Evolutionary conservation across 2,329 filamentous ascomycete species (phyloP).

Genomic region (Penicillium expansum): DNA sequence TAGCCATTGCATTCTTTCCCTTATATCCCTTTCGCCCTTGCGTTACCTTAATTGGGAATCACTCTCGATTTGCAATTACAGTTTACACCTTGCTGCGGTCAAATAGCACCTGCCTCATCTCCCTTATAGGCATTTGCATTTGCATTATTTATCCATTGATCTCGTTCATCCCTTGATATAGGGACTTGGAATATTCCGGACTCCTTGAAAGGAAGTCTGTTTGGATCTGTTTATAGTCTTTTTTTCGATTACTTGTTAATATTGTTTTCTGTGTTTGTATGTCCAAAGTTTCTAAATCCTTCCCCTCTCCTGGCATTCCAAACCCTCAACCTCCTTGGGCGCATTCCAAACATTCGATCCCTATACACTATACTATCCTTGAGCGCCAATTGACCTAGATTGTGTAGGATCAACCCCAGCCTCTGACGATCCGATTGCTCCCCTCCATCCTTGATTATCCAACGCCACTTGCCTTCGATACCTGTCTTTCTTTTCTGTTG

Average conservation of each 20-base stretch:
- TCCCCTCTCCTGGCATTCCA: constrained; percentile 32
- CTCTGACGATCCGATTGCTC: constrained; percentile 18
- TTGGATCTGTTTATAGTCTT: constrained; percentile 26
- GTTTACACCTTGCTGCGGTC: constrained; percentile 23
- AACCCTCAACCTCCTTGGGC: constrained; percentile 14
- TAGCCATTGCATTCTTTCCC: constrained; percentile 14
- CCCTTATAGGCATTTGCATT: constrained; percentile 16
- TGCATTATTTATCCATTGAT: constrained; percentile 14
- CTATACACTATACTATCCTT: constrained; percentile 16
- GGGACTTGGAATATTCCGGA: constrained; percentile 16
- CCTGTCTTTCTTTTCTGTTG: not conserved
- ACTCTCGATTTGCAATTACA: not conserved
- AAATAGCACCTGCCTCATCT: constrained; percentile 14
- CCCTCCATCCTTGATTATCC: constrained; percentile 13
- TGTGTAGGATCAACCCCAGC: constrained; percentile 24
- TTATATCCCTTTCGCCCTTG: constrained; percentile 26
- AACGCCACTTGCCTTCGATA: constrained; percentile 10
- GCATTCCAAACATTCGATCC: constrained; percentile 29
- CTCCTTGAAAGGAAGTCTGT: constrained; percentile 19
- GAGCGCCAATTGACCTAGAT: constrained; percentile 25
- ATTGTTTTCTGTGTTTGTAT: constrained; percentile 15
- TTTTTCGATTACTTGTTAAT: constrained; percentile 19
- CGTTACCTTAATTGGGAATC: constrained; percentile 16
- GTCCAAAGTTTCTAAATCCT: constrained; percentile 16
- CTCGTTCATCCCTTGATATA: constrained; percentile 6